Evolutionary conservation across 306 rosid genomes (phyloP).

Genomic region (Quercus bicolor): DNA sequence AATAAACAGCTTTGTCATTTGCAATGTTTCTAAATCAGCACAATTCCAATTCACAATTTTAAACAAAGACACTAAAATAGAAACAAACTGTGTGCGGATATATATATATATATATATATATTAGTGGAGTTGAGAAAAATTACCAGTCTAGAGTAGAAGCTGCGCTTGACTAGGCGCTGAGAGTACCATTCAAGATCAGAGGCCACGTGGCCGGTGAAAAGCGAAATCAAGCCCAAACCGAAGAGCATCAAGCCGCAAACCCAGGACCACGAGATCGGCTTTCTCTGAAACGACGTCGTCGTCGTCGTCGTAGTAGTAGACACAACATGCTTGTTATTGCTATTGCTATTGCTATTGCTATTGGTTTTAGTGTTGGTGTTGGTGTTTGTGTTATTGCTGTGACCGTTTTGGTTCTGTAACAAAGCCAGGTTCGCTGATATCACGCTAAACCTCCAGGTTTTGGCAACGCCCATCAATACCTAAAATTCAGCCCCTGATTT

Average conservation of each 20-base stretch:
- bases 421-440: slow-evolving; percentile 61
- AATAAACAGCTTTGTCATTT: neutral
- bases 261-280: slow-evolving; percentile 57
- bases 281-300: slow-evolving; percentile 35
- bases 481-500: slow-evolving; percentile 11
- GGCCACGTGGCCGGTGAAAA: slow-evolving; percentile 83
- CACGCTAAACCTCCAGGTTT: slow-evolving; percentile 56
- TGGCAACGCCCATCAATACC: slow-evolving; percentile 49
- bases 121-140: neutral
- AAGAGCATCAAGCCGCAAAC: slow-evolving; percentile 89
- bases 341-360: slow-evolving; percentile 5
- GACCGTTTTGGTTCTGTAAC: slow-evolving; percentile 39
- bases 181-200: slow-evolving; percentile 98
- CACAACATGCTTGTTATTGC: slow-evolving; percentile 24
- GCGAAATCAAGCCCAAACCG: slow-evolving; percentile 78
- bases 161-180: slow-evolving; percentile 54
- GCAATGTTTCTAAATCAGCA: neutral
- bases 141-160: slow-evolving; percentile 58
- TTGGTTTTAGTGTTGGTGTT: neutral
- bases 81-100: too few species aligned
- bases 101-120: too few species aligned
- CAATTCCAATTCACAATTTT: neutral
- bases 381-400: neutral
- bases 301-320: slow-evolving; percentile 8
- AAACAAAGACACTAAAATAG: neutral